Evolutionary conservation across 2,329 filamentous ascomycete genomes (phyloP), one percentile per base, ranked within the genome.

Genomic region (Trichophyton simii): DNA sequence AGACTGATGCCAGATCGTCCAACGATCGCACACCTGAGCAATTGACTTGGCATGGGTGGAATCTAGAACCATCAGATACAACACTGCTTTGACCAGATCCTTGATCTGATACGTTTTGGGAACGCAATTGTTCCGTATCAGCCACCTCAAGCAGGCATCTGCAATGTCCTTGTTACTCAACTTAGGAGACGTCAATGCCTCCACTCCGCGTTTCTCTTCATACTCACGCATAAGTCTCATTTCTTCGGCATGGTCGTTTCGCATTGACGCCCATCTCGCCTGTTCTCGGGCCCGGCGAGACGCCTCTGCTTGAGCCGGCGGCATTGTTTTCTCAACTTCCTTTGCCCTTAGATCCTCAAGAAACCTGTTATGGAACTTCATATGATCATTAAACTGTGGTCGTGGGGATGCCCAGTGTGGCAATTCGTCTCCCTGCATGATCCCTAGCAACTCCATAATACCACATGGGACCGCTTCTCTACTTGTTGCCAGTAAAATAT

Each of bases 1-100:
- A 3, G 64, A 65, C 28, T 63, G 64, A 25, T 63, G 57, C 69
- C 68, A 71, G 46, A 64, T 60, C 46, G 63, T 63, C 69, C 69
- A 71, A 34, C 68, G 66, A 57, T 69, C 68, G 18, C 69, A 65
- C 25, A 70, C 65, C 31, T 67, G 64, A 20, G 63, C 59, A 31
- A 70, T 66, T 13, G 61, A 63, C 55, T 62, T 65, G 4, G 66
- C 68, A 50, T 67, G 63, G 6, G 42, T 61, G 6, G 36, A 57
- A 22, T 70, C 68, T 2, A 71, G 61, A 8, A 69, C 65, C 61
- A 71, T 66, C 7, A 71, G 63, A 61, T 70, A 71, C 50, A 70
- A 62, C 2, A 67, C 66, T 3, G 68, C 68, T 38, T 67, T 64
- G 8, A 63, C 69, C 2, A 69, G 38, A 13, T 68, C 63, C 6